Percentiles rank a stretch among this genome's conserved stretches.
These are phyloP conservation scores for Dioszegia crocea DNA, from an alignment of 768 basidiomycete genomes.

Conservation along the genomic window DNA sequence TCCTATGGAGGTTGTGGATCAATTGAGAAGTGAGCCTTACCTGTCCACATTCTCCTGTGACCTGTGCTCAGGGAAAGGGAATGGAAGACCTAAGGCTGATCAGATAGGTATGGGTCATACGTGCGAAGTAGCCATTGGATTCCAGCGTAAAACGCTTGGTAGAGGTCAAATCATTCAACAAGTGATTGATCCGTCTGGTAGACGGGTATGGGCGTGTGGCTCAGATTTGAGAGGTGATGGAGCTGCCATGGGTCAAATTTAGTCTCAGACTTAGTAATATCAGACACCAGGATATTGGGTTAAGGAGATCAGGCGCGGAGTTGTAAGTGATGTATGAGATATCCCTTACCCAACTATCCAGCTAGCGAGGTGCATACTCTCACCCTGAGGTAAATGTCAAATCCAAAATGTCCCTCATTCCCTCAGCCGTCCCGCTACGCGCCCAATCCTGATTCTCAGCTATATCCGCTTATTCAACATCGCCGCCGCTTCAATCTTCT, in stretches of 20 bases:
- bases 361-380: too few species aligned
- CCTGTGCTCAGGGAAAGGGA: not conserved
- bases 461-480: conserved; percentile 21
- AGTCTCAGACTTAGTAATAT: not conserved
- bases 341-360: too few species aligned
- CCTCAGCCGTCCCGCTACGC: too few species aligned
- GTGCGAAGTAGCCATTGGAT: conserved; percentile 62
- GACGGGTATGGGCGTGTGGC: conserved; percentile 88
- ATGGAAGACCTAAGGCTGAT: not conserved
- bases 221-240: conserved; percentile 86
- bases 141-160: conserved; percentile 53
- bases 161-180: conserved; percentile 72
- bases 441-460: not conserved
- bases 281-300: too few species aligned
- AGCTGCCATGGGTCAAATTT: conserved; percentile 80
- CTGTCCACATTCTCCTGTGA: not conserved
- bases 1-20: conserved; percentile 59
- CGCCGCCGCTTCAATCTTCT: conserved; percentile 49
- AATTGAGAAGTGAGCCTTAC: conserved; percentile 59
- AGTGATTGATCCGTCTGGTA: conserved; percentile 60
- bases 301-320: too few species aligned
- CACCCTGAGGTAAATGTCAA: too few species aligned
- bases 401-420: too few species aligned
- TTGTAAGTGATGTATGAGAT: too few species aligned
- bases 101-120: conserved; percentile 81